phyloP scores from a whole-genome alignment of 306 rosid genomes.

The Carpinus fangiana region DNA sequence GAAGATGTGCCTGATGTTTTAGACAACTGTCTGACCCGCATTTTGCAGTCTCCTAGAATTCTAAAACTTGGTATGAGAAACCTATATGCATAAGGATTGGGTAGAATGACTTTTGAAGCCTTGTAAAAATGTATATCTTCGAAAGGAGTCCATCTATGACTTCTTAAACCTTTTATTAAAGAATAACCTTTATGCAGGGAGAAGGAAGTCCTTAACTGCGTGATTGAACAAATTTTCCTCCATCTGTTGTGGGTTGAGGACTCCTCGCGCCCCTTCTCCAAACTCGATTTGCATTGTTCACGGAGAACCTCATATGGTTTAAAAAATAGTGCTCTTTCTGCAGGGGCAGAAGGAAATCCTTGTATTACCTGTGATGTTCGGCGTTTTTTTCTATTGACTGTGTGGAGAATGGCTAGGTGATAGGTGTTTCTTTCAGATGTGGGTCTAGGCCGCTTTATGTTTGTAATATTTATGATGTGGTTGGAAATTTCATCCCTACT shows the following conservation, averaged over 20 bases:
- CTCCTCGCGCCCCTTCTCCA: too few species aligned
- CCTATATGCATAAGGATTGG: constrained; percentile 12
- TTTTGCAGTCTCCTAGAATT: constrained; percentile 72
- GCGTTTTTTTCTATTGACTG: background rate
- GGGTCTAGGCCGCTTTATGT: background rate
- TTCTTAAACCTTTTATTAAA: background rate
- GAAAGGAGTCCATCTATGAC: background rate
- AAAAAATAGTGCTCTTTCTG: background rate
- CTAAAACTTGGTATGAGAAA: constrained; percentile 81
- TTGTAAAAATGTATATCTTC: background rate
- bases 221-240: too few species aligned
- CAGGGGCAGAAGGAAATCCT: background rate
- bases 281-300: background rate
- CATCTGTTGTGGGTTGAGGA: too few species aligned
- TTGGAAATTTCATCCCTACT: background rate
- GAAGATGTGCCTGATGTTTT: constrained; percentile 60
- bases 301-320: background rate
- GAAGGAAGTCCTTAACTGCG: too few species aligned
- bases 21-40: constrained; percentile 65
- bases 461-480: constrained; percentile 3
- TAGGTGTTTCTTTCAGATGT: background rate
- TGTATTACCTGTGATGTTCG: background rate
- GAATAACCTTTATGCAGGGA: too few species aligned
- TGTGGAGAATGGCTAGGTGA: background rate
- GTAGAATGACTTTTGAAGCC: background rate